Percentiles rank a stretch among this genome's conserved stretches.
Evolutionary conservation across 2,329 filamentous ascomycete species (phyloP).

Genomic region (Chrysoporthe cubensis): DNA sequence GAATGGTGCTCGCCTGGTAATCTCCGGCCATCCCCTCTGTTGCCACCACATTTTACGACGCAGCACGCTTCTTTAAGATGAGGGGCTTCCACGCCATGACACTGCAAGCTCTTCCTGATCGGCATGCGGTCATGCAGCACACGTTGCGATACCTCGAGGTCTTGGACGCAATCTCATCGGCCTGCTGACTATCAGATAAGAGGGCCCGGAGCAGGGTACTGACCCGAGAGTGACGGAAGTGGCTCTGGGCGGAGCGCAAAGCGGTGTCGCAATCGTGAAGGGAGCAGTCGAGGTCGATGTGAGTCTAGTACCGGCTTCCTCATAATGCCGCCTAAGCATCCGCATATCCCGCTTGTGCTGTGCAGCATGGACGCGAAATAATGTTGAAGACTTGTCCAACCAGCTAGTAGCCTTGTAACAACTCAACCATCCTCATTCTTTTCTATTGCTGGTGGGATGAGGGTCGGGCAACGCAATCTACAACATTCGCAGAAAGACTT

Average conservation of each 20-base stretch:
- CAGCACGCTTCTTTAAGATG: no score
- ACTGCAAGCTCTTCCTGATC: no score
- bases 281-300: not conserved
- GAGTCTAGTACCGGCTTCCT: not conserved
- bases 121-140: not conserved
- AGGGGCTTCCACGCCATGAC: no score
- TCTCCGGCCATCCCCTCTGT: no score
- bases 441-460: no score
- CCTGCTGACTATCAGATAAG: not conserved
- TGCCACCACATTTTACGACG: no score
- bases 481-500: no score
- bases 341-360: conserved; percentile 15
- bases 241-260: not conserved
- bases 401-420: not conserved
- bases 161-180: not conserved
- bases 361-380: conserved; percentile 21
- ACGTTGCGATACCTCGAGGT: not conserved
- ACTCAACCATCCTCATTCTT: not conserved
- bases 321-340: not conserved
- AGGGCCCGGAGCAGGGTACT: not conserved
- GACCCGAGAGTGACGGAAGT: not conserved
- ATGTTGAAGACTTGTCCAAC: conserved; percentile 28
- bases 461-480: no score
- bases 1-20: no score
- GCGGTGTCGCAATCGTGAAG: not conserved